Base-by-base conservation (phyloP, 129 eudicot genomes). In the Solidago caesia region DNA sequence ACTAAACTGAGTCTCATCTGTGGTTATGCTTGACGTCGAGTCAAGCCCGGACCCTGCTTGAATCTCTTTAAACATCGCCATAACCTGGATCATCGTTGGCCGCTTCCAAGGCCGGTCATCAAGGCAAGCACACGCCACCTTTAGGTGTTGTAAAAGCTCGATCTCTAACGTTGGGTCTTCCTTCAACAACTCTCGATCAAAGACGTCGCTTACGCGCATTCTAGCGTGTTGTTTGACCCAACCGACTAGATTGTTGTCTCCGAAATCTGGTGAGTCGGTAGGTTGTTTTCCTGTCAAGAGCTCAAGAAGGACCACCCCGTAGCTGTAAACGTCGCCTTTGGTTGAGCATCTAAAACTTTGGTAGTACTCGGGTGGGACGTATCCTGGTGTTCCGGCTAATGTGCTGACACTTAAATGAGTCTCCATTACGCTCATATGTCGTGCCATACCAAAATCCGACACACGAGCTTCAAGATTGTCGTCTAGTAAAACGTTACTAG, bases 391-490 rank as follows among this genome's bases (percentile, higher is more conserved):
- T 0, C 99, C 99, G 4, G 99, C 97, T 44, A 95, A 77, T 8
- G 99, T 95, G 84, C 99, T 95, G 1, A 95, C 99, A 61, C 99
- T 95, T 76, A 95, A 78, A 67, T 95, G 99, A 5, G 99, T 95
- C 77, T 95, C 97, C 96, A 91, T 84, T 5, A 88, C 92, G 46
- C 90, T 91, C 99, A 95, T 85, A 2, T 82, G 86, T 81, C 99
- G 73, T 0, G 99, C 99, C 99, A 95, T 95, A 14, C 99, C 99
- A 14, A 95, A 95, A 84, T 95, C 99, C 1, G 99, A 95, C 0
- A 95, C 99, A 41, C 99, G 70, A 0, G 97, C 96, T 60, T 95
- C 97, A 7, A 89, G 65, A 68, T 95, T 81, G 52, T 88, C 97
- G 56, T 95, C 99, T 0, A 95, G 83, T 68, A 95, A 58, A 0